Conservation (phyloP, 192 early-diverging fungal species). For the Geranomyces variabilis region DNA sequence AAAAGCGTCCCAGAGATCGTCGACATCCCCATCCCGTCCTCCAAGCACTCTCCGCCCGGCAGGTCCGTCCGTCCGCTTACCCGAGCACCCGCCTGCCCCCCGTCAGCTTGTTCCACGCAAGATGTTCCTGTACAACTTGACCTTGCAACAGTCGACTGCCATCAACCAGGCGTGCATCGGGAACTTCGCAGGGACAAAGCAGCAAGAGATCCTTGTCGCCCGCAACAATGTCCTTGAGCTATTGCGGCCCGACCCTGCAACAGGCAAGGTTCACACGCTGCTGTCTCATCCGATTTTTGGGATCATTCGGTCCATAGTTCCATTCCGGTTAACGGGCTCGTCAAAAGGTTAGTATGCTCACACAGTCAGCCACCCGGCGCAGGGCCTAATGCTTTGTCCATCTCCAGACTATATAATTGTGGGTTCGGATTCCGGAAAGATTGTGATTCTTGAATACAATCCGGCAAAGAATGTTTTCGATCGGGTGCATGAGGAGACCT, state of each 20-base stretch:
- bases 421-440: conserved; percentile 86
- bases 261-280: conserved; percentile 76
- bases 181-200: conserved; percentile 89
- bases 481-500: conserved; percentile 89
- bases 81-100: too few relatives aligned
- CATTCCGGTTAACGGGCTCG: conserved; percentile 88
- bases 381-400: background rate
- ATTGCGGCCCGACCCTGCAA: conserved; percentile 71
- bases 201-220: conserved; percentile 86
- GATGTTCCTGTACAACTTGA: conserved; percentile 84
- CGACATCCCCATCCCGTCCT: too few relatives aligned
- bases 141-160: conserved; percentile 79
- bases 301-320: conserved; percentile 75
- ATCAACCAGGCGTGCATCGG: conserved; percentile 82
- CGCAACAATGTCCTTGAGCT: conserved; percentile 77
- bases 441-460: conserved; percentile 90
- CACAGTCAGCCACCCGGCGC: background rate
- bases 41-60: too few relatives aligned
- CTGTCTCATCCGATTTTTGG: conserved; percentile 85
- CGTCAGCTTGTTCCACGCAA: too few relatives aligned
- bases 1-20: too few relatives aligned
- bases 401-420: conserved; percentile 85
- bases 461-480: conserved; percentile 70
- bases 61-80: too few relatives aligned
- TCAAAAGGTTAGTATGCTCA: conserved; percentile 68